Evolutionary conservation across 1,139 yeast genomes (phyloP).

Genomic region (Trichomonascaceae sp.): DNA sequence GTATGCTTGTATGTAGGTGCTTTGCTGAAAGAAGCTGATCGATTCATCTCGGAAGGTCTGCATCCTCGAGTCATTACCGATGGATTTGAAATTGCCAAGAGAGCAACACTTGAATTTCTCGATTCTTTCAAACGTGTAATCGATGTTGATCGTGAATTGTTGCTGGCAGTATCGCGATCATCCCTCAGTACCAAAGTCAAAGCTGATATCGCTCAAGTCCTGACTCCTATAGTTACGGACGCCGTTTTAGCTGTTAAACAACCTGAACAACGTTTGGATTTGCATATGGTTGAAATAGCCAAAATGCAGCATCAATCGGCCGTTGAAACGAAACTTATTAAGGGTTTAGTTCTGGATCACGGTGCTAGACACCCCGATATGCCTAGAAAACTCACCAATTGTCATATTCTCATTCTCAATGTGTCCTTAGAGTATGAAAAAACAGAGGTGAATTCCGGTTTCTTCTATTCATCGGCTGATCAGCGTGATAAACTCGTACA

Average conservation of each 20-base stretch:
- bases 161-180: conserved; percentile 86
- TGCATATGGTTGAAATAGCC: conserved; percentile 98
- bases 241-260: conserved; percentile 78
- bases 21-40: conserved; percentile 86
- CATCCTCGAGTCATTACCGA: conserved; percentile 94
- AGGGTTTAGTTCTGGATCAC: conserved; percentile 92
- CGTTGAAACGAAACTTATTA: conserved; percentile 73
- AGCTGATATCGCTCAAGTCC: conserved; percentile 64
- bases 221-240: conserved; percentile 93
- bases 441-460: conserved; percentile 95
- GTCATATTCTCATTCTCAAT: conserved; percentile 78
- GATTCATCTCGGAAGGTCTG: conserved; percentile 87
- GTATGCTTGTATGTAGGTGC: conserved; percentile 95
- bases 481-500: conserved; percentile 95
- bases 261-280: conserved; percentile 54
- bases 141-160: conserved; percentile 71
- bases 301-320: conserved; percentile 93
- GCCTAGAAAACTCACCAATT: conserved; percentile 85
- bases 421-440: conserved; percentile 96
- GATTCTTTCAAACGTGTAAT: conserved; percentile 47
- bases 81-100: conserved; percentile 89
- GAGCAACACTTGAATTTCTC: conserved; percentile 61
- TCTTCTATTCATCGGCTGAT: conserved; percentile 90
- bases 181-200: conserved; percentile 84
- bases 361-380: conserved; percentile 99